Conservation (phyloP, 768 basidiomycete species). For the Russula virescens region DNA sequence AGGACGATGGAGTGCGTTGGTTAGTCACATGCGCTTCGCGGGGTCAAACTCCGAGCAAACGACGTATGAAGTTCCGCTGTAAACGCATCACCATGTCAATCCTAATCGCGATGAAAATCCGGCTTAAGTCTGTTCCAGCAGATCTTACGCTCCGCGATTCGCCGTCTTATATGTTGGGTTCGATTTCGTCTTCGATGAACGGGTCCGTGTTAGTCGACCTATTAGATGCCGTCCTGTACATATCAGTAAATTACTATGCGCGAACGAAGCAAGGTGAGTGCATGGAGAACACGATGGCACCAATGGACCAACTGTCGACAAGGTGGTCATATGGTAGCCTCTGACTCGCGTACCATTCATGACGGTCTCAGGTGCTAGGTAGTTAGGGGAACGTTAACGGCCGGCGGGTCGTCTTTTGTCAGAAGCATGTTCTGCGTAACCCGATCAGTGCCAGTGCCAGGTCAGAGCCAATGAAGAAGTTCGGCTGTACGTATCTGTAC, state of each 20-base stretch:
- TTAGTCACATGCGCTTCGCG: slow-evolving; percentile 59
- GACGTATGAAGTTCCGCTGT: slow-evolving; percentile 63
- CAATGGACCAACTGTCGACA: too few species aligned
- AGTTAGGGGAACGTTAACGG: too few species aligned
- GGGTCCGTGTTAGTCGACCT: slow-evolving; percentile 8
- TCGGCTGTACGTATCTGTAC: not conserved
- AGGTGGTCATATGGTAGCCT: too few species aligned
- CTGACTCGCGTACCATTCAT: too few species aligned
- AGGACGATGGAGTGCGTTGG: slow-evolving; percentile 60
- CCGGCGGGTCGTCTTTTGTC: too few species aligned
- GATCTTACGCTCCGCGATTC: slow-evolving; percentile 20
- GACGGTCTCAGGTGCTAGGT: too few species aligned
- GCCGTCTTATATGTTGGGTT: slow-evolving; percentile 7
- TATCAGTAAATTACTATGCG: not conserved
- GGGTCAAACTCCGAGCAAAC: slow-evolving; percentile 66
- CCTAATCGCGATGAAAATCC: not conserved
- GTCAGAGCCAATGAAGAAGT: not conserved
- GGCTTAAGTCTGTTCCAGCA: not conserved
- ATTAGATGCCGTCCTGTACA: not conserved
- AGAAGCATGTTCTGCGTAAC: slow-evolving; percentile 61
- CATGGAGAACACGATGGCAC: slow-evolving; percentile 94
- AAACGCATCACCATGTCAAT: slow-evolving; percentile 7
- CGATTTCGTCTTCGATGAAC: slow-evolving; percentile 16
- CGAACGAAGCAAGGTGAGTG: too few species aligned
- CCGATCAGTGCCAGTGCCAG: too few species aligned